Evolutionary conservation across 169 alveolate genomes (phyloP), one percentile per base, ranked within the genome.

Genomic region (Plasmodium inui): DNA sequence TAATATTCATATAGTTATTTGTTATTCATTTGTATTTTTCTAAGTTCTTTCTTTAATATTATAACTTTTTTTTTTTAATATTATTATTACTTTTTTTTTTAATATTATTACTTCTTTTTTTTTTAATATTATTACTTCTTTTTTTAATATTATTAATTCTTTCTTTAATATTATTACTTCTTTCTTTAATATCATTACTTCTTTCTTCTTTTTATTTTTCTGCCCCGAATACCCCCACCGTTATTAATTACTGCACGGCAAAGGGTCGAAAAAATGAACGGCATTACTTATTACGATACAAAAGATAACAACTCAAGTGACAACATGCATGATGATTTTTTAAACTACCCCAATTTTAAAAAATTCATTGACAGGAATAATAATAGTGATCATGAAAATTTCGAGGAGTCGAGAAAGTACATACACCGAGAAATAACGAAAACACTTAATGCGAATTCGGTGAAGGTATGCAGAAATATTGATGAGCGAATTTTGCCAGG

Each of bases 321-420:
- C 76, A 57, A 78, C 46, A 28, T 89, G 94, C 82, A 79, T 78
- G 83, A 73, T n/a, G 89, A 79, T 78, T 89, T 73, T 89, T 89
- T 89, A 67, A 61, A 61, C 71, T 79, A 89, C 32, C 88, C 94
- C 26, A 89, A 89, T 89, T 79, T 89, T 79, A 79, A 61, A 44
- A 89, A 79, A 44, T 78, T 55, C 53, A 79, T 89, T 79, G 83
- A 70, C 82, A 80, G 53, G 46, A 89, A 46, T 80, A 88, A 79
- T 61, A 37, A 88, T 79, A 61, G 34, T 89, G 78, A 89, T 26
- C 80, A 57, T 46, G 85, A 85, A 30, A 50, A 85, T 78, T 89
- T 89, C 82, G 94, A 89, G 50, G 94, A 89, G 73, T 89, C 94
- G 1, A 61, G 94, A 67, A 89, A 89, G 71, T 89, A 89, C 79